Evolutionary conservation across 1,284 basidiomycete genomes (phyloP), one percentile per base, ranked within the genome.

Genomic region (Gastroboletus turbinatus): DNA sequence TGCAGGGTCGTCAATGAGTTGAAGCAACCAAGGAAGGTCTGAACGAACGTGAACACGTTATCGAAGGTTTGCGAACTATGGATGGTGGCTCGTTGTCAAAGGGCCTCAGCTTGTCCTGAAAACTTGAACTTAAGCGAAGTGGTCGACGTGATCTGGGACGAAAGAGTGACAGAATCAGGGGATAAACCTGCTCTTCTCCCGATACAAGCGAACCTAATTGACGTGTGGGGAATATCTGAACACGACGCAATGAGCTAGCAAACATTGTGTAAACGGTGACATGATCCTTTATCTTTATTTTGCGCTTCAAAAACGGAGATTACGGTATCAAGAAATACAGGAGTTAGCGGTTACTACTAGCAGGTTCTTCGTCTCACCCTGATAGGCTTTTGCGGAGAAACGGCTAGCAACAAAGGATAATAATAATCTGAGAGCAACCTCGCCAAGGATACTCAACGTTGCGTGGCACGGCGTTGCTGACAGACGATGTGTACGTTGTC

Each of bases 351-450:
- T 57, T 32, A 29, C 29, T 11, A 50, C 44, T 35, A 45, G 35
- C 46, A 16, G 49, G 46, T 57, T 59, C 56, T 60, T 63, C 55
- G 57, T 52, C 64, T 60, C 53, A 55, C 58, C 56, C 49, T 70
- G 68, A 70, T 70, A 70, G 68, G 68, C 68, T 60, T 70, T 70
- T 63, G 56, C 68, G 68, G 68, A 66, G 57, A 57, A 59, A 29
- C 52, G 55, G 54, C 38, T 60, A 64, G 56, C 46, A 51, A 46
- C 16, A 53, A 46, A 53, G 46, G 48, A 60, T 65, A 55, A 71
- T 69, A 61, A 50, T 59, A 60, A 56, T 53, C 27, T 27, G 42
- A 51, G 38, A 53, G 42, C 27, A 27, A 32, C 21, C 21, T 50
- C 14, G 39, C n/a, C 50, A 40, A 53, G 46, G 21, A 46, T 32